Evolutionary conservation across 1,284 basidiomycete species (phyloP).

Genomic region (Trichosporon ovoides): DNA sequence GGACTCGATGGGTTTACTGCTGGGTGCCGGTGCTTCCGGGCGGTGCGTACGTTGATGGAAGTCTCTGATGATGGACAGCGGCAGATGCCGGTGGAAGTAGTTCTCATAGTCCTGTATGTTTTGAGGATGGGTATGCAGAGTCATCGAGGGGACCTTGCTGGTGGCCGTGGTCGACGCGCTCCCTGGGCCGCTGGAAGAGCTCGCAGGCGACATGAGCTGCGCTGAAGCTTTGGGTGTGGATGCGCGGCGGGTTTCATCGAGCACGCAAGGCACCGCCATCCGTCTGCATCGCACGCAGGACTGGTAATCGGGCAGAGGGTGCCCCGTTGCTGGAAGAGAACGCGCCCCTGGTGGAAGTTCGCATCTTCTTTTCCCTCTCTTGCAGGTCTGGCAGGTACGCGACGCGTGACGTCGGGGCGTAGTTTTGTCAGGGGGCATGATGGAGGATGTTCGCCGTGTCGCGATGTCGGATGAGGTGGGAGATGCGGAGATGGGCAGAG

Average conservation of each 20-base stretch:
- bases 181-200: neutral
- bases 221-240: neutral
- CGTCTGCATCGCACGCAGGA: neutral
- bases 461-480: too few species aligned
- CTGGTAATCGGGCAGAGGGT: neutral
- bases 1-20: neutral
- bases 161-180: neutral
- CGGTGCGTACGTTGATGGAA: constrained; percentile 1
- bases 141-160: neutral
- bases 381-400: neutral
- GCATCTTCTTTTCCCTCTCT: neutral
- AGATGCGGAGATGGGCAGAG: too few species aligned
- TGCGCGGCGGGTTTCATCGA: neutral
- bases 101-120: constrained; percentile 8
- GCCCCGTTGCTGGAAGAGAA: neutral
- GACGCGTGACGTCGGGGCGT: neutral
- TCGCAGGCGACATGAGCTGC: neutral
- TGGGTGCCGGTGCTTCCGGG: neutral
- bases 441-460: neutral
- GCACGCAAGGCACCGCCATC: neutral
- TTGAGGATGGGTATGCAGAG: neutral
- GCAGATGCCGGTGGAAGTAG: constrained; percentile 9
- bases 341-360: neutral
- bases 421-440: neutral
- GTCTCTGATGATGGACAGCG: constrained; percentile 6